phyloP scores from a whole-genome alignment of 2,329 filamentous ascomycete species.

The Pseudomassariella vexata region DNA sequence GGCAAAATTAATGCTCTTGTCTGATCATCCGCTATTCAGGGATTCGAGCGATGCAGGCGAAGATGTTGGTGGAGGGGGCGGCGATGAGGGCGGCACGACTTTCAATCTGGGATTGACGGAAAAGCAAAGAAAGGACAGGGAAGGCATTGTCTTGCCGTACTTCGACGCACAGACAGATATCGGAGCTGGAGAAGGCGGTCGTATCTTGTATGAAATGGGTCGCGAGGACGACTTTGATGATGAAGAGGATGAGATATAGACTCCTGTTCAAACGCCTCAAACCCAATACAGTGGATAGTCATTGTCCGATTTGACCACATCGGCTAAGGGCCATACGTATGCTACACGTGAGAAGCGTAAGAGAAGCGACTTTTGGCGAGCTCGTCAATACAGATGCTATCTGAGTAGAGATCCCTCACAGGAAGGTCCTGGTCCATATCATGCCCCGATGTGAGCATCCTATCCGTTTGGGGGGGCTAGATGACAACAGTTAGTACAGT shows the following conservation, averaged over 20 bases:
- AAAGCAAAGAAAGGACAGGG: conserved; percentile 79
- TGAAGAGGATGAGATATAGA: conserved; percentile 48
- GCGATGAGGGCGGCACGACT: conserved; percentile 61
- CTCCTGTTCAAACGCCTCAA: no score
- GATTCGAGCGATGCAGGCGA: conserved; percentile 28
- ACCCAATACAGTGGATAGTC: no score
- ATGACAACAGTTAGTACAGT: no score
- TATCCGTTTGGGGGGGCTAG: no score
- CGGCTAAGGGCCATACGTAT: no score
- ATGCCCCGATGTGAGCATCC: no score
- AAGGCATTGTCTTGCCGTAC: conserved; percentile 88
- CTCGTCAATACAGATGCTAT: no score
- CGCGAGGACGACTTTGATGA: conserved; percentile 95
- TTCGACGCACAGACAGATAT: conserved; percentile 88
- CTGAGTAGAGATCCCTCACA: no score
- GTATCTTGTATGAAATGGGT: conserved; percentile 96
- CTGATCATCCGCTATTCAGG: conserved; percentile 70
- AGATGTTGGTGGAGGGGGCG: conserved; percentile 36
- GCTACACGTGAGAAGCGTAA: no score
- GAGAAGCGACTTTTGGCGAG: no score
- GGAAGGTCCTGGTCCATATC: no score
- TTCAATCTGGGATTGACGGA: conserved; percentile 87
- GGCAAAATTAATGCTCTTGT: conserved; percentile 51
- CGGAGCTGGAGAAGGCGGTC: conserved; percentile 75
- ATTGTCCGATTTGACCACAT: no score